Evolutionary conservation across 139 green algal genomes (phyloP), one percentile per base, ranked within the genome.

Genomic region (Micractinium sp.): DNA sequence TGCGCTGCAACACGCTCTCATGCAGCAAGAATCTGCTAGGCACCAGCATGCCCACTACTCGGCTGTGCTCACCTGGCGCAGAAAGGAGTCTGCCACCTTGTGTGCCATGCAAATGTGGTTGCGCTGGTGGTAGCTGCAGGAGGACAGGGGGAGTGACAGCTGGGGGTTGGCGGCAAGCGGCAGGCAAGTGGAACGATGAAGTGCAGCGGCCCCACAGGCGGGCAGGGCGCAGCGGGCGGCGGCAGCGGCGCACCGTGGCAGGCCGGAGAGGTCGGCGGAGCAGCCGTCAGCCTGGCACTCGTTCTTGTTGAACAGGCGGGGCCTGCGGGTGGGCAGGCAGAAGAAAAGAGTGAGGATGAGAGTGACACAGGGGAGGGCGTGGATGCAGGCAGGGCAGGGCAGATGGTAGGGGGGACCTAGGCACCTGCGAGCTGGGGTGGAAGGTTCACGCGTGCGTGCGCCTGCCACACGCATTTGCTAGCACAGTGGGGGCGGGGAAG

Each of bases 261-360:
- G 93, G 13, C 74, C 53, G 1, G 79, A 87, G 47, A 98, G 91
- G 87, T 95, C 91, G 61, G 88, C 90, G 31, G 60, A 71, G 86
- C 96, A 98, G 77, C 93, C 94, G 0, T 93, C 90, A 18, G 97
- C 96, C 92, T 97, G 92, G 89, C 89, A 92, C 25, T 39, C 31
- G n/a, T 53, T 53, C 38, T 83, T 82, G 25, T 23, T 27, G 77
- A 90, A 92, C 20, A 92, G 85, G 3, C 89, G 86, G 7, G 89
- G 89, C 36, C 89, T 79, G 63, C 22, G 3, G n/a, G 9, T 1
- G 7, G 27, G 82, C 14, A 71, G 63, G 18, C 22, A 27, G 63
- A 27, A 27, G 18, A 27, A 20, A 79, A 25, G 18, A 27, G 63
- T 71, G 20, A 71, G 63, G 9, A 27, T 5, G 63, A 71, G 63